Conservation (phyloP, 2,329 filamentous ascomycete species). For the Aspergillus fumigatus region DNA sequence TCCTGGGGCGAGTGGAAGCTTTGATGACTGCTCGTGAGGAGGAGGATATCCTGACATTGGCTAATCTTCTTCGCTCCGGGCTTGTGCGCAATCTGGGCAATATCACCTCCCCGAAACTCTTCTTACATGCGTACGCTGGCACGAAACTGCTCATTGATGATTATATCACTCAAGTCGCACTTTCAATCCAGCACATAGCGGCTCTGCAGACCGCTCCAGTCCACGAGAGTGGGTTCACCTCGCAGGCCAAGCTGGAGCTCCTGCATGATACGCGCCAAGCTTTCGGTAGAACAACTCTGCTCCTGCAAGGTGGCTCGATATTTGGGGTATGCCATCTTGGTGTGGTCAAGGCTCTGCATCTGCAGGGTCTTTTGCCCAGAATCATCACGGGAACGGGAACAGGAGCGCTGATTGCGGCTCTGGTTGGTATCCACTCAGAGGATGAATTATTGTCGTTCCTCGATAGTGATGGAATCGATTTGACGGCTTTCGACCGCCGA, state of each 20-base stretch:
- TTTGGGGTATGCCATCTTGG: conserved; percentile 88
- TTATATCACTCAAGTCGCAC: conserved; percentile 80
- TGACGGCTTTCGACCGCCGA: conserved; percentile 66
- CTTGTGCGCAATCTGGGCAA: conserved; percentile 82
- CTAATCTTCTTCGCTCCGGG: conserved; percentile 74
- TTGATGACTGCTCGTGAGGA: conserved; percentile 65
- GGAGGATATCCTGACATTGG: conserved; percentile 67
- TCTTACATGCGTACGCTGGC: conserved; percentile 78
- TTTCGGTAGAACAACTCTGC: conserved; percentile 78
- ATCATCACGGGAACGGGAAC: conserved; percentile 91
- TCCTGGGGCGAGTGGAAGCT: conserved; percentile 68
- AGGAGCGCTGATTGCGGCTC: conserved; percentile 80
- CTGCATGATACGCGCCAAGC: conserved; percentile 83
- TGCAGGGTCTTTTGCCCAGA: conserved; percentile 74
- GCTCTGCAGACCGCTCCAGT: conserved; percentile 56
- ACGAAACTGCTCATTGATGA: conserved; percentile 89
- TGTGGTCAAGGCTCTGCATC: conserved; percentile 80
- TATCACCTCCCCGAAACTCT: conserved; percentile 75
- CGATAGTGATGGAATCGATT: conserved; percentile 73
- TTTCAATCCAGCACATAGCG: conserved; percentile 73
- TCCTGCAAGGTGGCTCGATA: conserved; percentile 84
- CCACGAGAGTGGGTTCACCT: conserved; percentile 53
- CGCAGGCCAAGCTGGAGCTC: conserved; percentile 77
- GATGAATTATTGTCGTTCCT: conserved; percentile 76
- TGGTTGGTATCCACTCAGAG: conserved; percentile 82